Base-by-base conservation (phyloP, 2,329 filamentous ascomycete species). In the Rutstroemia sp. region DNA sequence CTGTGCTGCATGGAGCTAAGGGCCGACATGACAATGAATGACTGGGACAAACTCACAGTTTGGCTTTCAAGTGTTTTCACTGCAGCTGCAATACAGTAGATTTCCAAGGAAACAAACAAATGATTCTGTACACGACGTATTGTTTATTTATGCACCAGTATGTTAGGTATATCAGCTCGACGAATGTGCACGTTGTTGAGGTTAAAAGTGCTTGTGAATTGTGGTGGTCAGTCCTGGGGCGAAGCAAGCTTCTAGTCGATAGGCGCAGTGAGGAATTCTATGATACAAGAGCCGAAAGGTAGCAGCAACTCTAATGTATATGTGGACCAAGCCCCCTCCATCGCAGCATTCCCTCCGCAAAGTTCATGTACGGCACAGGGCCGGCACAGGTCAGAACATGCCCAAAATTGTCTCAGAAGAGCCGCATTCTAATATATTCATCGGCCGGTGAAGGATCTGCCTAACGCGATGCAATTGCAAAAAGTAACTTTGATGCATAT, bases 31-130 rank as follows among this genome's bases (percentile, higher is more conserved):
- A 55, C 53, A 48, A 39, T 27, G 40, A 50, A 45, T 27, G 44
- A 50, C 42, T 16, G 42, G 27, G 51, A 50, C 53, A 55, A 55
- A 55, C 38, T 51, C 19, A 51, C 52, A 30, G 30, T 21, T 48
- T 25, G 17, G 19, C 12, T 19, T 36, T 55, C 53, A 46, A 55
- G 38, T 50, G 50, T 55, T 25, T 50, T 17, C 38, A 36, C 19
- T 50, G 46, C 19, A 30, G 30, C 25, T 55, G 39, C 53, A 44
- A 51, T 21, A 51, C 42, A 46, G 7, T 14, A 23, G 7, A 25
- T 21, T 10, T 42, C n/a, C 17, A 21, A 21, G 17, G 19, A 46
- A 46, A 46, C 12, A 23, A 46, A 46, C 42, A 46, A 46, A 25
- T 21, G 25, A 17, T 36, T 16, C 27, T 50, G 5, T 44, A 44